Base-by-base conservation (phyloP, 306 rosid genomes). In the Prosopis cineraria region DNA sequence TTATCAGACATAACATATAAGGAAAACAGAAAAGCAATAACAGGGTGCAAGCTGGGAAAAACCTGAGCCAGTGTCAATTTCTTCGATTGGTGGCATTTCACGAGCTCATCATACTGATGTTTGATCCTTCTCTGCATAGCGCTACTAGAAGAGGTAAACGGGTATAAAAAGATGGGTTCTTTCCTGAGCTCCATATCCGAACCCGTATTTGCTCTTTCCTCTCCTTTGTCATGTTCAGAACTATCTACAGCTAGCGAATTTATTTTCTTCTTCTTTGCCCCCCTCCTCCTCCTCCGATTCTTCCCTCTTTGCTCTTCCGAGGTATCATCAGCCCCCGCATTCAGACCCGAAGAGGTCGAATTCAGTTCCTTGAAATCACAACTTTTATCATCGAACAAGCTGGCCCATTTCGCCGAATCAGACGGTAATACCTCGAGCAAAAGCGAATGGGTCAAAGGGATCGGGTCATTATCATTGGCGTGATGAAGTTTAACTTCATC, bases 61-160 rank as follows among this genome's bases (percentile, higher is more conserved):
- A 92, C 97, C 95, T 92, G 97, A 16, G 91, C 76, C 37, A 92
- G 85, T 11, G 96, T 84, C 82, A 92, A 66, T 78, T 85, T 84
- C 86, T 84, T 88, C 19, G 90, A 79, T 33, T 82, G 88, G 45
- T 88, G 89, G 69, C 84, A 85, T 70, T 88, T 85, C 81, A 92
- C 85, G 3, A 92, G 90, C 53, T 92, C 93, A 75, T 90, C 96
- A 41, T 92, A 88, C 78, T 90, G 96, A 27, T 76, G 89, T 85
- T 92, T 92, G 83, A 92, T 92, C 87, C 78, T 90, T 70, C 96
- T 90, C 90, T 90, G 97, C 70, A 89, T 87, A 53, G 84, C 84
- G 72, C 96, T 90, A 56, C 88, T 85, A 0, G 97, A 85, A 30
- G 93, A 87, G 4, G 97, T 92, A 78, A 88, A 88, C 78, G 97